Evolutionary conservation across 768 basidiomycete species (phyloP).

Genomic region (Rubroboletus satanas): DNA sequence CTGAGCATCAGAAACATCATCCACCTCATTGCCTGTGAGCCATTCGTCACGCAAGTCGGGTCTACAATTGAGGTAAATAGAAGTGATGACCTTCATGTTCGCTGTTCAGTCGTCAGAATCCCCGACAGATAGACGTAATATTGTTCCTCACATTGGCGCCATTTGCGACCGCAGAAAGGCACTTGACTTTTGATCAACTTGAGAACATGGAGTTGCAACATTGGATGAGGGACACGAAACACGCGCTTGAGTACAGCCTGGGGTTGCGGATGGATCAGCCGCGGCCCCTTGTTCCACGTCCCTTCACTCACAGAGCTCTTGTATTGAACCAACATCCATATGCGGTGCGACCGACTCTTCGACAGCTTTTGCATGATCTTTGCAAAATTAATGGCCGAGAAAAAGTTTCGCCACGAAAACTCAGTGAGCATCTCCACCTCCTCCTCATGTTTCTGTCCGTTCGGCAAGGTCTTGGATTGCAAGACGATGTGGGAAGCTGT

Average conservation of each 20-base stretch:
- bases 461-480: conserved; percentile 57
- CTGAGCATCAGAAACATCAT: conserved; percentile 88
- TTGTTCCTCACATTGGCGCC: conserved; percentile 80
- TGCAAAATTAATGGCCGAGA: conserved; percentile 93
- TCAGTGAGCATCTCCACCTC: conserved; percentile 91
- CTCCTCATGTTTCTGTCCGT: conserved; percentile 74
- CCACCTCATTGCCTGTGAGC: conserved; percentile 90
- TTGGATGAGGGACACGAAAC: conserved; percentile 87
- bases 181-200: conserved; percentile 99
- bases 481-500: conserved; percentile 56
- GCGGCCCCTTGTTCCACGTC: background rate
- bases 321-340: conserved; percentile 95
- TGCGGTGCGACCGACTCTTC: conserved; percentile 90
- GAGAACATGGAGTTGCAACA: conserved; percentile 90
- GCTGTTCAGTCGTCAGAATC: conserved; percentile 45
- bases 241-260: conserved; percentile 96
- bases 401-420: conserved; percentile 98
- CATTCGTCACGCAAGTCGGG: conserved; percentile 97
- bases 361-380: conserved; percentile 98
- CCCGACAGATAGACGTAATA: background rate
- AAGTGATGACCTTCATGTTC: conserved; percentile 99
- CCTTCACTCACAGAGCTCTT: conserved; percentile 83
- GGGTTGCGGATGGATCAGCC: conserved; percentile 18
- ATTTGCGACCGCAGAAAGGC: conserved; percentile 95
- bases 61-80: conserved; percentile 95